phyloP scores from a whole-genome alignment of 768 basidiomycete species.

The Boletales sp. region DNA sequence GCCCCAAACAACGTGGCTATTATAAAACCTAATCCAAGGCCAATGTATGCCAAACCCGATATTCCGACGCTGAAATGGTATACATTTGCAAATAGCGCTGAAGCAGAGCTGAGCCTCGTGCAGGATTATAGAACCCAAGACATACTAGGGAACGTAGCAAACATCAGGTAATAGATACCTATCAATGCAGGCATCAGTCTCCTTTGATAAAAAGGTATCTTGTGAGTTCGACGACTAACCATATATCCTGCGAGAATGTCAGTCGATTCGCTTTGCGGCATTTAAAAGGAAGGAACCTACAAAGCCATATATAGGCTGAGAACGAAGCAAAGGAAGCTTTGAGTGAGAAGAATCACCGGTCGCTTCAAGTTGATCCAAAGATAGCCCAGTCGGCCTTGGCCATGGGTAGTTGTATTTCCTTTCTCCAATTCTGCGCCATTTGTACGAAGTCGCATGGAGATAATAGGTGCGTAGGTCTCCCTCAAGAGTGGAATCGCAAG shows the following conservation, averaged over 20 bases:
- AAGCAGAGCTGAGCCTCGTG: background rate
- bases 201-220: background rate
- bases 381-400: conserved; percentile 34
- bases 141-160: conserved; percentile 58
- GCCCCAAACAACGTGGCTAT: conserved; percentile 47
- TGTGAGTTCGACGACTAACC: conserved; percentile 34
- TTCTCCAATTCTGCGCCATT: conserved; percentile 45
- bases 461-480: too few species aligned
- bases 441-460: conserved; percentile 47
- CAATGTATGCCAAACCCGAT: conserved; percentile 52
- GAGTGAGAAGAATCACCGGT: conserved; percentile 54
- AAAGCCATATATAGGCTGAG: conserved; percentile 71
- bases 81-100: conserved; percentile 42
- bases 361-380: conserved; percentile 60
- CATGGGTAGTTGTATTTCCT: conserved; percentile 21
- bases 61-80: conserved; percentile 52
- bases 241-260: conserved; percentile 43
- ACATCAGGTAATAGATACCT: conserved; percentile 71
- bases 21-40: conserved; percentile 56
- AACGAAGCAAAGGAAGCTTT: conserved; percentile 66
- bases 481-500: conserved; percentile 60
- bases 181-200: conserved; percentile 5
- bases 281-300: conserved; percentile 36
- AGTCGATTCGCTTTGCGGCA: background rate
- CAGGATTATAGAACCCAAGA: conserved; percentile 8